These are phyloP conservation scores for Termitomyces sp. DNA, from an alignment of 768 basidiomycete genomes.

Conservation along the genomic window DNA sequence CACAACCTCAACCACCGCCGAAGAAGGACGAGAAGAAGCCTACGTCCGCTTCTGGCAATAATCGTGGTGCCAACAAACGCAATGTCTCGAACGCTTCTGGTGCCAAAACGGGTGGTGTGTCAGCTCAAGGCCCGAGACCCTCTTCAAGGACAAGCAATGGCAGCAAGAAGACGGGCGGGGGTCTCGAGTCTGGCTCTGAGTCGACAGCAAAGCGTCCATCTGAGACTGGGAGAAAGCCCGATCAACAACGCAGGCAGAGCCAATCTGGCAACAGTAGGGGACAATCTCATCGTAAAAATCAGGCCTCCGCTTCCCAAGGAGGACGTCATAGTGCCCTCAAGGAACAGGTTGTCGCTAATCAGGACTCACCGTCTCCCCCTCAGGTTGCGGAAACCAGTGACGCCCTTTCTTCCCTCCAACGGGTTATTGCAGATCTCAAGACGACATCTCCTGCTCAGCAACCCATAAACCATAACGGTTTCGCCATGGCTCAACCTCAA, in stretches of 20 bases:
- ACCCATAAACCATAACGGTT: conserved; percentile 35
- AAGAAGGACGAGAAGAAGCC: conserved; percentile 78
- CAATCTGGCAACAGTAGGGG: conserved; percentile 43
- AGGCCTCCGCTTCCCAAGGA: conserved; percentile 53
- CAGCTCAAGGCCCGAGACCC: conserved; percentile 45
- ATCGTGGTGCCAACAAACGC: conserved; percentile 51
- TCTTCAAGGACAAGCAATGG: conserved; percentile 57
- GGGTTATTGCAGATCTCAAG: conserved; percentile 92
- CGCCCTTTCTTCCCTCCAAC: conserved; percentile 82
- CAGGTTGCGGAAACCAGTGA: conserved; percentile 64
- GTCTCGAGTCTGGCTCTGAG: conserved; percentile 66
- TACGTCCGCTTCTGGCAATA: conserved; percentile 36
- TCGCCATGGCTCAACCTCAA: conserved; percentile 45
- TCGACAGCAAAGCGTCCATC: conserved; percentile 54
- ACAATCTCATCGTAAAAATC: conserved; percentile 48
- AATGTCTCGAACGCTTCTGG: conserved; percentile 46
- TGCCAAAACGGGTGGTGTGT: conserved; percentile 32
- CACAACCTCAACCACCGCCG: conserved; percentile 45
- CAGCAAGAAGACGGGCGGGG: conserved; percentile 46
- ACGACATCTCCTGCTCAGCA: conserved; percentile 64
- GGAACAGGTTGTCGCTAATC: conserved; percentile 39
- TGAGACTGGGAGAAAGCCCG: conserved; percentile 50
- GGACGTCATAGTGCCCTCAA: conserved; percentile 36
- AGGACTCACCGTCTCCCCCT: conserved; percentile 39
- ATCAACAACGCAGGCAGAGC: conserved; percentile 47